phyloP scores from a whole-genome alignment of 495 filamentous ascomycete genomes.

The Symbiotaphrina buchneri region DNA sequence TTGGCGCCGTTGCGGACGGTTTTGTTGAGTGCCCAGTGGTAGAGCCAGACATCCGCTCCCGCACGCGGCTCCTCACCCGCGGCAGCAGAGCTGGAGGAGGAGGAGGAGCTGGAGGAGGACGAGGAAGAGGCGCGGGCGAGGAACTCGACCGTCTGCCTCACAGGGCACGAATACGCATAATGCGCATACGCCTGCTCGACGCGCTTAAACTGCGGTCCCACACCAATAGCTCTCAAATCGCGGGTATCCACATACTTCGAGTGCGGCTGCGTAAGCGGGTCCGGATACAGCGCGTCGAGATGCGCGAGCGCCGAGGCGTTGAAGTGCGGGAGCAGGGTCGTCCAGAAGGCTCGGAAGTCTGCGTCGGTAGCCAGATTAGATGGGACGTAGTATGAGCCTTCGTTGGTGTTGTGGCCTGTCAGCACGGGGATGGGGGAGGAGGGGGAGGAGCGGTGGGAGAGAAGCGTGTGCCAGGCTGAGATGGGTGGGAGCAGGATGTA shows the following conservation, averaged over 20 bases:
- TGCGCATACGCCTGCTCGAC: conserved; percentile 40
- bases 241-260: conserved; percentile 18
- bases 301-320: conserved; percentile 19
- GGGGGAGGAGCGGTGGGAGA: conserved; percentile 25
- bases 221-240: conserved; percentile 12
- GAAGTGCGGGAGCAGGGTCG: conserved; percentile 26
- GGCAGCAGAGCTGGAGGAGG: too few relatives aligned
- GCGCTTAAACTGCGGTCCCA: conserved; percentile 32
- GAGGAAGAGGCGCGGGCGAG: conserved; percentile 8
- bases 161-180: conserved; percentile 43
- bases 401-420: conserved; percentile 43
- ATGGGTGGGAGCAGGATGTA: conserved; percentile 39
- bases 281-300: conserved; percentile 32
- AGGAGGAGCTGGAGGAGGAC: too few relatives aligned
- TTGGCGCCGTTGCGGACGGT: conserved; percentile 25
- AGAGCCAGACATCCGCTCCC: conserved; percentile 25
- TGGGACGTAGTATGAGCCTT: conserved; percentile 37
- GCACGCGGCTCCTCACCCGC: too few relatives aligned
- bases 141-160: conserved; percentile 35
- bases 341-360: conserved; percentile 32
- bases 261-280: conserved; percentile 16
- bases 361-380: conserved; percentile 15
- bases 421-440: conserved; percentile 38
- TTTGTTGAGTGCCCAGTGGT: conserved; percentile 30
- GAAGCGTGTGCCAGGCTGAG: not conserved